Percentiles rank a stretch among this genome's conserved stretches.
phyloP scores from a whole-genome alignment of 2,329 filamentous ascomycete species.

The Lachnellula occidentalis region DNA sequence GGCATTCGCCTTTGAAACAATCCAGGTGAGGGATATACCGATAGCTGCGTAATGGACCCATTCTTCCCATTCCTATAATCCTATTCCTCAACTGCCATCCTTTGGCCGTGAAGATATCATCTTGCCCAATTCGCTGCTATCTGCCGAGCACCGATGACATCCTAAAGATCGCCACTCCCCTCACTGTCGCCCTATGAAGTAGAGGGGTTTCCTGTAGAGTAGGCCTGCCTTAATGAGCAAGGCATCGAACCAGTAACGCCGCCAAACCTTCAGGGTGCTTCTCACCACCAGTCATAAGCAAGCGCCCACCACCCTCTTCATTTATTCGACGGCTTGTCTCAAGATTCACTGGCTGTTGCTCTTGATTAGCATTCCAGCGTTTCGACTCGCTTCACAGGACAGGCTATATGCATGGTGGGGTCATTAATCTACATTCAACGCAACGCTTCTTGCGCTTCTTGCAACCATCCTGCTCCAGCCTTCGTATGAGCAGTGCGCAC shows the following conservation, averaged over 20 bases:
- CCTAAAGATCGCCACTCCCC: background rate
- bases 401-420: constrained; percentile 3
- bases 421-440: constrained; percentile 6
- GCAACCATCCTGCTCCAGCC: constrained; percentile 12
- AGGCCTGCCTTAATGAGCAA: background rate
- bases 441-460: no score
- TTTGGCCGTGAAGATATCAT: background rate
- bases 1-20: no score
- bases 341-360: constrained; percentile 7
- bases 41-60: no score
- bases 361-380: constrained; percentile 8
- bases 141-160: background rate
- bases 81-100: no score
- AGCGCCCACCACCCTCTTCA: constrained; percentile 17
- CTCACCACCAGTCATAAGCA: constrained; percentile 19
- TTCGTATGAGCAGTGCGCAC: constrained; percentile 13
- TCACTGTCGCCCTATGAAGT: background rate
- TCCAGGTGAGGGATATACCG: no score
- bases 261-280: background rate
- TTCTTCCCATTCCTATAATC: no score
- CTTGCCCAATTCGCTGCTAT: background rate
- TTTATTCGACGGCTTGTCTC: background rate
- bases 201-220: background rate
- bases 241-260: background rate
- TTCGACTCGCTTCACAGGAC: constrained; percentile 10